Evolutionary conservation across 768 basidiomycete species (phyloP).

Genomic region (Suillus discolor): DNA sequence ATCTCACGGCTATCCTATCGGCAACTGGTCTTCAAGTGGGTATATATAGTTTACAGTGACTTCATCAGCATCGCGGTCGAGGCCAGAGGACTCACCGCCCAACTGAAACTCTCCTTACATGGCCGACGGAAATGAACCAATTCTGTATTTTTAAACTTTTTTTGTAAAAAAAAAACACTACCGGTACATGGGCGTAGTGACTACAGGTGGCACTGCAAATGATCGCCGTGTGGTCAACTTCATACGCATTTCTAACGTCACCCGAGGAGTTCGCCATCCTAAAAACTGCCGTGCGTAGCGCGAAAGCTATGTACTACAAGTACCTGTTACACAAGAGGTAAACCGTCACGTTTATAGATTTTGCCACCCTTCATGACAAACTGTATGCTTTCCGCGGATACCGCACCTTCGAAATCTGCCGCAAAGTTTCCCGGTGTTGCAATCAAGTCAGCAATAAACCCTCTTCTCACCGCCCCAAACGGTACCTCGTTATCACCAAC

Average conservation of each 20-base stretch:
- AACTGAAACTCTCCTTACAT: neutral
- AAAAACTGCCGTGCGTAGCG: neutral
- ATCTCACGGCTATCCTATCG: constrained; percentile 17
- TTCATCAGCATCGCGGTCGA: neutral
- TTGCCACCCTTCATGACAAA: constrained; percentile 64
- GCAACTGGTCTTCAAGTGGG: too few relatives aligned
- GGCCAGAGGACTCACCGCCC: neutral
- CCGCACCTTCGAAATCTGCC: constrained; percentile 44
- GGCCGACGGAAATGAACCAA: neutral
- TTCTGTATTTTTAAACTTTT: neutral
- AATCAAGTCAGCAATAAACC: constrained; percentile 58
- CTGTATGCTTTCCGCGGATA: constrained; percentile 46
- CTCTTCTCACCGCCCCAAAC: constrained; percentile 54
- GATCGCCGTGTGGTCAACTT: constrained; percentile 1
- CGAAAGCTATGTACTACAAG: neutral
- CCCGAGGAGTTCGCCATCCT: neutral
- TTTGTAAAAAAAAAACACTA: too few relatives aligned
- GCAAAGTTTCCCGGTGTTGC: constrained; percentile 40
- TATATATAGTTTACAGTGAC: too few relatives aligned
- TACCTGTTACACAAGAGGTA: constrained; percentile 14
- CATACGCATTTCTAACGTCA: neutral
- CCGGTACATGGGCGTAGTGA: neutral
- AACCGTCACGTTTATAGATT: constrained; percentile 45
- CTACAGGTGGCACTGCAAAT: neutral
- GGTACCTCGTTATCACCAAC: constrained; percentile 53